phyloP scores from a whole-genome alignment of 495 filamentous ascomycete genomes.

The Clohesyomyces aquaticus region DNA sequence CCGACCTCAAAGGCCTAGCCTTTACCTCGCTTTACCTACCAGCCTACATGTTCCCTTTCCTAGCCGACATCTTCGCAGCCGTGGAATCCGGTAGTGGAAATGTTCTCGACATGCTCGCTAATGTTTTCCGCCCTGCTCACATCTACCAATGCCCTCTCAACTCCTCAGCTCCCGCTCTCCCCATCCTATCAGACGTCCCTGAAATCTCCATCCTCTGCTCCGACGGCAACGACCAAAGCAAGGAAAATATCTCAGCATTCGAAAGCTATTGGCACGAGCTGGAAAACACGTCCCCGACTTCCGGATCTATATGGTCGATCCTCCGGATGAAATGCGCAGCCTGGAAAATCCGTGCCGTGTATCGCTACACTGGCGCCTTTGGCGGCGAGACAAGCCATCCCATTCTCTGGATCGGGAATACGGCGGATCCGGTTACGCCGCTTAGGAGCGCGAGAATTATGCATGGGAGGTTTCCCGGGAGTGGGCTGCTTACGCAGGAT shows the following conservation, averaged over 20 bases:
- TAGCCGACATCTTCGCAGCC: slow-evolving; percentile 59
- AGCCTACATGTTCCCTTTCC: slow-evolving; percentile 57
- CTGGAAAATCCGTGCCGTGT: slow-evolving; percentile 61
- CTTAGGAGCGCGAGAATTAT: slow-evolving; percentile 54
- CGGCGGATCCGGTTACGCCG: slow-evolving; percentile 62
- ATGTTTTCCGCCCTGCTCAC: slow-evolving; percentile 43
- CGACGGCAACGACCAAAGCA: slow-evolving; percentile 57
- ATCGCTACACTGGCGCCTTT: slow-evolving; percentile 58
- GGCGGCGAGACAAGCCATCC: slow-evolving; percentile 56
- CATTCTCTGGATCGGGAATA: slow-evolving; percentile 60
- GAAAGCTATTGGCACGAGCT: slow-evolving; percentile 52
- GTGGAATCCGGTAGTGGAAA: slow-evolving; percentile 59
- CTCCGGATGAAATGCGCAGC: slow-evolving; percentile 54
- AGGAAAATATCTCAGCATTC: slow-evolving; percentile 53
- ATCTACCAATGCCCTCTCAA: slow-evolving; percentile 36
- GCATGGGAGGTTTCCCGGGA: slow-evolving; percentile 55
- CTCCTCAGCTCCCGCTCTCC: background rate
- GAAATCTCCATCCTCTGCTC: slow-evolving; percentile 64
- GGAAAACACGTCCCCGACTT: slow-evolving; percentile 51
- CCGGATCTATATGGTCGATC: slow-evolving; percentile 63
- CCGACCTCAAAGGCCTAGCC: slow-evolving; percentile 45
- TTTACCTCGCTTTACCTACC: slow-evolving; percentile 63
- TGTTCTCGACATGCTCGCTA: slow-evolving; percentile 50
- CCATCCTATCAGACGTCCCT: slow-evolving; percentile 44
- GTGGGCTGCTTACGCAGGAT: slow-evolving; percentile 59